Conservation (phyloP, 148 eudicot species). For the Nepenthes gracilis region DNA sequence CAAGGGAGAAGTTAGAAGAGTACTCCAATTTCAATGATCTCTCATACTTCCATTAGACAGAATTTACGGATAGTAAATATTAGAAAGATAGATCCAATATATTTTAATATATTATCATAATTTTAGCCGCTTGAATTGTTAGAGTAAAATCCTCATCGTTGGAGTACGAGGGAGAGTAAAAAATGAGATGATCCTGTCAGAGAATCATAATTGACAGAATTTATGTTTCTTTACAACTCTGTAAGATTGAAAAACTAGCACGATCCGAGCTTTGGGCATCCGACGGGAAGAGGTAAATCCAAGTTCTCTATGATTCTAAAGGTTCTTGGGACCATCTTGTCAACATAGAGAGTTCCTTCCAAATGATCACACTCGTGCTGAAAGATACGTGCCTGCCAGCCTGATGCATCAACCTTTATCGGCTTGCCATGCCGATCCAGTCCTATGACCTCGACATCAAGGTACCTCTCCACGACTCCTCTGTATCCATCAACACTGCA, state of each 20-base stretch:
- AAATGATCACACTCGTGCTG: constrained; percentile 97
- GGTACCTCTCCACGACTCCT: constrained; percentile 77
- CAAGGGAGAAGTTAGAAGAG: no score
- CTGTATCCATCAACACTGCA: constrained; percentile 86
- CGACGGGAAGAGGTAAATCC: constrained; percentile 70
- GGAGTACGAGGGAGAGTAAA: no score
- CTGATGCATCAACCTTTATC: constrained; percentile 63
- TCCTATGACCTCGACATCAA: constrained; percentile 83
- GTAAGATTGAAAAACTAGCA: constrained; percentile 6
- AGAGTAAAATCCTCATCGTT: no score
- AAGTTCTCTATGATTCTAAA: constrained; percentile 73
- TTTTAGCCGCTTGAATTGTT: no score
- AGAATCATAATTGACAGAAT: no score
- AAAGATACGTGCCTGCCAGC: constrained; percentile 97
- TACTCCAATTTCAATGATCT: no score
- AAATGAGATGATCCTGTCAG: no score
- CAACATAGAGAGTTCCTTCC: constrained; percentile 84
- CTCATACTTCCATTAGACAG: no score
- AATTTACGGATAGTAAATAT: no score
- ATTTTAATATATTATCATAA: no score
- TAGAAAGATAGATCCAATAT: no score
- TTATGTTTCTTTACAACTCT: no score
- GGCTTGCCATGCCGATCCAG: constrained; percentile 65
- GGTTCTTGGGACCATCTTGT: constrained; percentile 71
- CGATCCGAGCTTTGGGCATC: constrained; percentile 76